Evolutionary conservation across 495 filamentous ascomycete species (phyloP).

Genomic region (Aspergillus indologenus): DNA sequence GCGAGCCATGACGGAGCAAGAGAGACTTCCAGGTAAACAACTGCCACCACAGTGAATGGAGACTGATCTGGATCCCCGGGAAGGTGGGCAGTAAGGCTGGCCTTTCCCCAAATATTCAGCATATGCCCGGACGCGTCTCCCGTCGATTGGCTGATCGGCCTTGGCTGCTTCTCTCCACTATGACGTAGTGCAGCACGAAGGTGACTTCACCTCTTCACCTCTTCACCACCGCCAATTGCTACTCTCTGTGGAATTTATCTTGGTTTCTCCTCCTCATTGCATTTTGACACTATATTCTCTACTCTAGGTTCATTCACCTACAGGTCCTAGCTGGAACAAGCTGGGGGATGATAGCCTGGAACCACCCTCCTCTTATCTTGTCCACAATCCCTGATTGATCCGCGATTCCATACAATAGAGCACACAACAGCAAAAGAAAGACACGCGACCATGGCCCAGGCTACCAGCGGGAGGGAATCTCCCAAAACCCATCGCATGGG

Average conservation of each 20-base stretch:
- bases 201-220: constrained; percentile 1
- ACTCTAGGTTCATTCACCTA: not conserved
- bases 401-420: not conserved
- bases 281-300: too few relatives aligned
- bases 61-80: not conserved
- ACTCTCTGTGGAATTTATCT: not conserved
- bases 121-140: not conserved
- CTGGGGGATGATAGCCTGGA: not conserved
- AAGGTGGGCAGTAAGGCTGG: not conserved
- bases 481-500: constrained; percentile 35
- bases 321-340: not conserved
- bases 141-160: not conserved
- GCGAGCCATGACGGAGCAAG: not conserved
- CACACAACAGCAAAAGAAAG: not conserved
- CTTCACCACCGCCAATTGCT: not conserved
- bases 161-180: not conserved
- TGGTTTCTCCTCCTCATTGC: not conserved
- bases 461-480: constrained; percentile 16
- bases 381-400: not conserved
- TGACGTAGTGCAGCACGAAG: constrained; percentile 1
- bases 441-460: constrained; percentile 26
- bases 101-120: not conserved
- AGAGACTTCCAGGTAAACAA: not conserved
- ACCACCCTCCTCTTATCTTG: not conserved
- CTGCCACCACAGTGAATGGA: not conserved